Base-by-base conservation (phyloP, 2,329 filamentous ascomycete genomes). In the Beauveria scarabaeidicola region DNA sequence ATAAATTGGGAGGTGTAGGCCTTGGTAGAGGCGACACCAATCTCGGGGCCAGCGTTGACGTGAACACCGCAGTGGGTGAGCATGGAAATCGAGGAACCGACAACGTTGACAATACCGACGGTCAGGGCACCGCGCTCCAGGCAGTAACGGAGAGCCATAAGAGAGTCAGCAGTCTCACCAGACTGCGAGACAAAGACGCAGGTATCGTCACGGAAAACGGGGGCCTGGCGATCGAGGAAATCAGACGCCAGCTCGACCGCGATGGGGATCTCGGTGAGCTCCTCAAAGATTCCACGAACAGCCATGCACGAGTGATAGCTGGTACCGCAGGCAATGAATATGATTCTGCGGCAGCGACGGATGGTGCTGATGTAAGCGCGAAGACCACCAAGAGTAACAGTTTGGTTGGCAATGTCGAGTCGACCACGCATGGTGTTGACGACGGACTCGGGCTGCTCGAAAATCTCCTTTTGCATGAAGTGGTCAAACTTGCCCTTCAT, bases 401-500 rank as follows among this genome's bases (percentile, higher is more conserved):
- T 89, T 83, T 95, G 96, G 82, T 97, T 96, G 69, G 86, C 88
- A 62, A 89, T 82, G 75, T 99, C 94, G 69, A 99, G 81, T 79
- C 94, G 94, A 78, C 94, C 94, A 86, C 94, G 91, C 94, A 99
- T 99, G 66, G 94, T 97, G 84, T 99, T 99, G 80, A 99, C 87
- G 63, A 99, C 91, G 15, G 94, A 99, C 79, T 99, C 94, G 71
- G 94, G 94, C 81, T 99, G 94, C 83, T 99, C 94, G 75, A 99
- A 99, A 71, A 99, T 99, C 77, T 99, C 94, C 86, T 99, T 99
- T 76, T 99, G 94, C 94, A 99, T 99, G 83, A 97, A 99, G 81
- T 99, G 94, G 76, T 99, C 94, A 77, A 97, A 99, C 74, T 94
- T 95, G 77, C 94, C 94, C 88, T 99, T 99, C 94, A 99, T 99